phyloP scores from a whole-genome alignment of 495 filamentous ascomycete species.

The Lentithecium fluviatile region DNA sequence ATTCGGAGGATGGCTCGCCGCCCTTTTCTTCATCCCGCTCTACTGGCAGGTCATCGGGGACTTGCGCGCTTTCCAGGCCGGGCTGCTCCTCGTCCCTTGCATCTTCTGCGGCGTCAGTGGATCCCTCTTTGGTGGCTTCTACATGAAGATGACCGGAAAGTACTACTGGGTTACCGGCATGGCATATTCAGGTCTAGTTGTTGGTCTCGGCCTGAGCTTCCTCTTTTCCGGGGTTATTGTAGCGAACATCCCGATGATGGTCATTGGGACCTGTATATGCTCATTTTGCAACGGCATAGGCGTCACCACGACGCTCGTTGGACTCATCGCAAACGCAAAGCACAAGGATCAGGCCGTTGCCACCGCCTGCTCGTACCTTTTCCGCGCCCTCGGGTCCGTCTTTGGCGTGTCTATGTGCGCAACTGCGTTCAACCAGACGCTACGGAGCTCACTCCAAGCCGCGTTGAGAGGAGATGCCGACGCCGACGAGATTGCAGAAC shows the following conservation, averaged over 20 bases:
- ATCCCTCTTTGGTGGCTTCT: constrained; percentile 64
- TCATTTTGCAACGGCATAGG: constrained; percentile 66
- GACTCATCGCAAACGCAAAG: constrained; percentile 65
- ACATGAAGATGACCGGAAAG: constrained; percentile 74
- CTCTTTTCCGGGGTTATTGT: constrained; percentile 58
- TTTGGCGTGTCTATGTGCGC: constrained; percentile 69
- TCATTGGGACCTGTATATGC: constrained; percentile 55
- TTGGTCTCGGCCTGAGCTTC: constrained; percentile 57
- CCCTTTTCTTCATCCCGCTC: constrained; percentile 74
- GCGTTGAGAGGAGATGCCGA: constrained; percentile 57
- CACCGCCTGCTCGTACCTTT: constrained; percentile 83
- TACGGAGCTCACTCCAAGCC: constrained; percentile 58
- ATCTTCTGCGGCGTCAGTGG: constrained; percentile 65
- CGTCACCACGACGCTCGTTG: constrained; percentile 69
- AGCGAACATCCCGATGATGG: constrained; percentile 50
- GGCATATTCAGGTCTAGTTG: constrained; percentile 53
- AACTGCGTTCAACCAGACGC: constrained; percentile 69
- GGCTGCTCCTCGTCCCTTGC: constrained; percentile 65
- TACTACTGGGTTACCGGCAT: constrained; percentile 73
- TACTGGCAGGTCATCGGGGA: constrained; percentile 76
- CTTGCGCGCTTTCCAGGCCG: constrained; percentile 63
- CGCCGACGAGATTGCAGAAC: constrained; percentile 67
- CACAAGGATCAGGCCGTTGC: constrained; percentile 71
- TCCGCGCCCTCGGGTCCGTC: constrained; percentile 78
- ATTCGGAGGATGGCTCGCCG: constrained; percentile 63